phyloP scores from a whole-genome alignment of 2,329 filamentous ascomycete species.

The Colletotrichum abscissum region DNA sequence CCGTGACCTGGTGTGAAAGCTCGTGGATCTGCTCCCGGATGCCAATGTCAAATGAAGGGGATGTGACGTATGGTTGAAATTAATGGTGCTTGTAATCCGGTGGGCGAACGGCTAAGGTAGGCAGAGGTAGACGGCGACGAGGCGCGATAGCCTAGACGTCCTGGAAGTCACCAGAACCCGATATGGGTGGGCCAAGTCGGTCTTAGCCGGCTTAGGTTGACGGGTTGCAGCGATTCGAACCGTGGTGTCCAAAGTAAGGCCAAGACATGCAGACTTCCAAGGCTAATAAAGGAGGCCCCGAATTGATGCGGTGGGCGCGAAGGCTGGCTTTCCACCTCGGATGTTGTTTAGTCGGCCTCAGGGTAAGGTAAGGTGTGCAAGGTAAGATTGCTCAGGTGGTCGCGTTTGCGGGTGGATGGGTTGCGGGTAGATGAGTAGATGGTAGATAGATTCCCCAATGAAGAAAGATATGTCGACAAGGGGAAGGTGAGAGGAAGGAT shows the following conservation, averaged over 20 bases:
- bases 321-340: background rate
- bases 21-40: background rate
- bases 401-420: background rate
- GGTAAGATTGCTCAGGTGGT: background rate
- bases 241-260: background rate
- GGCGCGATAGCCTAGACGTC: background rate
- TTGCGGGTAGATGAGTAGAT: background rate
- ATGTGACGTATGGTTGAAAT: constrained; percentile 7
- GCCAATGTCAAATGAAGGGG: background rate
- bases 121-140: background rate
- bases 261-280: background rate
- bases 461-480: background rate
- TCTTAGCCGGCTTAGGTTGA: background rate
- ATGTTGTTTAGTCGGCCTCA: background rate
- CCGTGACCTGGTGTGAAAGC: background rate
- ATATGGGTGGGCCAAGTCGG: background rate
- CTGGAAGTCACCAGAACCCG: background rate
- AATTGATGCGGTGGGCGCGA: background rate
- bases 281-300: background rate
- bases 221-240: constrained; percentile 3
- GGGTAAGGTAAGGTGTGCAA: background rate
- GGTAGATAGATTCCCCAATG: background rate
- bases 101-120: background rate
- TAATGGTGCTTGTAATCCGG: background rate
- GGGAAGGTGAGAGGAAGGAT: background rate